Percentiles rank a stretch among this genome's conserved stretches.
Evolutionary conservation across 2,329 filamentous ascomycete genomes (phyloP).

Genomic region (Penicillium digitatum): DNA sequence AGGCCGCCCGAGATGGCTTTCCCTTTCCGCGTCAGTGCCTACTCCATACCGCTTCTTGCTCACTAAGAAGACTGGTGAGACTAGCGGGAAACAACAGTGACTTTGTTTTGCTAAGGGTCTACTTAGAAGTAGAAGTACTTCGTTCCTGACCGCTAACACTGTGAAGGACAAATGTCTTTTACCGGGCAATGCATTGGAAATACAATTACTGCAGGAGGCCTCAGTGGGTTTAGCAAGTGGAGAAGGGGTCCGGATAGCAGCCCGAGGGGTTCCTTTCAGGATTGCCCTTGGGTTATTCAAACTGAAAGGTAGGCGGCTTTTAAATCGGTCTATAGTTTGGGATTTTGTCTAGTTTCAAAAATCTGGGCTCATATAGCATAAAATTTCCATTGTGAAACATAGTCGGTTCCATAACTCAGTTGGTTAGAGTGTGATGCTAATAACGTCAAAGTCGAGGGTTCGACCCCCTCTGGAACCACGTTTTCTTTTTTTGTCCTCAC

Average conservation of each 20-base stretch:
- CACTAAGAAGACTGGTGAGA: background rate
- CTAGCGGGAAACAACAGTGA: background rate
- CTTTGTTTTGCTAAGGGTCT: background rate
- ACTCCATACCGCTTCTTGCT: background rate
- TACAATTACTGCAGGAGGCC: background rate
- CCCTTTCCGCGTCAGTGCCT: background rate
- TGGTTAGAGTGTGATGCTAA: conserved; percentile 3
- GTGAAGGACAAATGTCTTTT: background rate
- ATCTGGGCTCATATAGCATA: background rate
- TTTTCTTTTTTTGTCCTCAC: background rate
- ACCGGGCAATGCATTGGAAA: background rate
- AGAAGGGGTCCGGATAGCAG: background rate
- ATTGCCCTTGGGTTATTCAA: background rate
- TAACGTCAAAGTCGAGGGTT: conserved; percentile 3
- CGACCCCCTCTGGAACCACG: conserved; percentile 4
- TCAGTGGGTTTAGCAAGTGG: background rate
- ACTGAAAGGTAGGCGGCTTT: background rate
- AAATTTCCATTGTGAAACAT: background rate
- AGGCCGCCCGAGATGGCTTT: background rate
- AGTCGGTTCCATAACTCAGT: conserved; percentile 3
- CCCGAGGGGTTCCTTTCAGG: background rate
- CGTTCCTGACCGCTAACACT: background rate
- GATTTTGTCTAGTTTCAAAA: background rate
- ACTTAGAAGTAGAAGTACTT: background rate
- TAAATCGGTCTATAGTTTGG: background rate